Percentiles rank a stretch among this genome's conserved stretches.
Evolutionary conservation across 179 eudicot genomes (phyloP).

Genomic region (Sideroxylon spinosum): DNA sequence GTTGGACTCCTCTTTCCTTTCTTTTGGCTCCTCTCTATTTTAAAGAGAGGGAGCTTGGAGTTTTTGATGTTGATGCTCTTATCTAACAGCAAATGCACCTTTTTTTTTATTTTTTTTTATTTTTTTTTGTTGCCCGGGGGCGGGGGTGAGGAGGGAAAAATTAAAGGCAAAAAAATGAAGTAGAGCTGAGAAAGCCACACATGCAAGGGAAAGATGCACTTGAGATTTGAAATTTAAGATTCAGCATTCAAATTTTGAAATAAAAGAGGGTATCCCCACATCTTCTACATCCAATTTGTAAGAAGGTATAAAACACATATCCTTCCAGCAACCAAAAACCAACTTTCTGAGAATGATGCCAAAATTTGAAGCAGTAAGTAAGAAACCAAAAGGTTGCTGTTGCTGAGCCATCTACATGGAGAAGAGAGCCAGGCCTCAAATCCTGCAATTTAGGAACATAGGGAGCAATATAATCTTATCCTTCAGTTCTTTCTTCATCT

Average conservation of each 20-base stretch:
- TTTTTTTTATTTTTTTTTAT: too few relatives aligned
- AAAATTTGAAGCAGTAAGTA: not conserved
- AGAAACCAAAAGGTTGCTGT: not conserved
- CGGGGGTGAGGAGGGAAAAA: too few relatives aligned
- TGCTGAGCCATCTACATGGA: not conserved
- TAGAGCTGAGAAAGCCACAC: not conserved
- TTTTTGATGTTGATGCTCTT: not conserved
- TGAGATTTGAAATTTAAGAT: not conserved
- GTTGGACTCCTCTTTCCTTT: too few relatives aligned
- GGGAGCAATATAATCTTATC: not conserved
- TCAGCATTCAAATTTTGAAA: not conserved
- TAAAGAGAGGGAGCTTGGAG: too few relatives aligned
- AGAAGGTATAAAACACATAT: not conserved
- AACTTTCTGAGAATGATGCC: not conserved
- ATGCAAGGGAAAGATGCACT: not conserved
- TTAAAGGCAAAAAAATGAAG: not conserved
- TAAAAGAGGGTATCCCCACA: not conserved
- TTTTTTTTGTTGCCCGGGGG: too few relatives aligned
- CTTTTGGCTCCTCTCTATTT: too few relatives aligned
- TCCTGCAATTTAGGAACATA: not conserved
- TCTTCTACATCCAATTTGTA: not conserved
- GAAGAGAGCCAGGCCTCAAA: not conserved
- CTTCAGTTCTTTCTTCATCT: not conserved
- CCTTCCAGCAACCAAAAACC: not conserved
- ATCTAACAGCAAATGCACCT: not conserved